These are phyloP conservation scores for Tuber borchii DNA, from an alignment of 495 filamentous ascomycete genomes.

Conservation along the genomic window DNA sequence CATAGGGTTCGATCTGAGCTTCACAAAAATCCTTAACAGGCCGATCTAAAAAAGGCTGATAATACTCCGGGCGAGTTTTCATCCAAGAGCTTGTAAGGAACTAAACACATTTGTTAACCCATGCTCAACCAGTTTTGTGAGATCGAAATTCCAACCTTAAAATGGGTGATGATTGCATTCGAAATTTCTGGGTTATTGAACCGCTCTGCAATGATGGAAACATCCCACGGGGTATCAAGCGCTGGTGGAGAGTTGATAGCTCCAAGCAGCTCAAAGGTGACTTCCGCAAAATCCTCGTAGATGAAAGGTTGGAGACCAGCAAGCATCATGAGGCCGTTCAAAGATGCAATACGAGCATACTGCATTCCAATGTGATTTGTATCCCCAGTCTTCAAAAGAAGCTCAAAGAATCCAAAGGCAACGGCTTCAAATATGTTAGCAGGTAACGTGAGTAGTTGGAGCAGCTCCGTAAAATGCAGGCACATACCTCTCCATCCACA, in stretches of 20 bases:
- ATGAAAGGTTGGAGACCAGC: constrained; percentile 61
- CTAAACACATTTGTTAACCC: constrained; percentile 50
- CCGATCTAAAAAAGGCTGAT: constrained; percentile 57
- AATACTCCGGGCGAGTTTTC: constrained; percentile 62
- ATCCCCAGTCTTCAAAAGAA: constrained; percentile 61
- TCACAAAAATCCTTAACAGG: constrained; percentile 64
- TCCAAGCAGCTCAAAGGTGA: constrained; percentile 59
- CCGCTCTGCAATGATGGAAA: constrained; percentile 56
- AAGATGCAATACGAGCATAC: constrained; percentile 59
- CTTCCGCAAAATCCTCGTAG: constrained; percentile 78
- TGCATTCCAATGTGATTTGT: constrained; percentile 60
- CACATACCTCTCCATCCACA: constrained; percentile 95
- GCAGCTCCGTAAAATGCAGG: constrained; percentile 22
- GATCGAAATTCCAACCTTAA: constrained; percentile 50
- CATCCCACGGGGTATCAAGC: constrained; percentile 52
- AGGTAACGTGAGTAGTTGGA: constrained; percentile 6
- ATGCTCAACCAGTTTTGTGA: neutral
- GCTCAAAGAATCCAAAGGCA: constrained; percentile 88
- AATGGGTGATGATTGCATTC: constrained; percentile 66
- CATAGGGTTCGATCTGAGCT: constrained; percentile 62
- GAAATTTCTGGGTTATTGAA: constrained; percentile 69
- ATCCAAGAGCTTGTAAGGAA: constrained; percentile 83
- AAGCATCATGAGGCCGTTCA: constrained; percentile 64
- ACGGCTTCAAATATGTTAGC: constrained; percentile 56
- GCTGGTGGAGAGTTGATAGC: constrained; percentile 51